Evolutionary conservation across 305 asterid species (phyloP), one percentile per base, ranked within the genome.

Genomic region (Solanum hybrid): DNA sequence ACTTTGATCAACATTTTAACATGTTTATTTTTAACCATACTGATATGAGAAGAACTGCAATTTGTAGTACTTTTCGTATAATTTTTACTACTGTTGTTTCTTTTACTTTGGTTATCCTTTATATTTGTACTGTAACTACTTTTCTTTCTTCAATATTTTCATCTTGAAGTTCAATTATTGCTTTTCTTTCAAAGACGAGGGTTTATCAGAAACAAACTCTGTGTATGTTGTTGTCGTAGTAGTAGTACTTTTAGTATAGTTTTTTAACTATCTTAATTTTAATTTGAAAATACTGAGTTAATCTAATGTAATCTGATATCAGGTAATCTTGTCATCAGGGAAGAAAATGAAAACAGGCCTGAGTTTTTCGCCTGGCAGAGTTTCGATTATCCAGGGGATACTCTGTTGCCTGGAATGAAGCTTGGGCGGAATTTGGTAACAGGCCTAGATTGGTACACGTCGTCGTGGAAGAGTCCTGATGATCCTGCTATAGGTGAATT

Each of bases 391-490:
- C 94, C 93, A 15, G 66, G 91, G 11, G 88, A 90, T 42, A 92
- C 94, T 9, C 77, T 72, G 17, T 64, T 91, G 29, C 93, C 93
- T 7, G 92, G 92, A 14, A 91, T 91, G 94, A 90, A 89, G 75
- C 17, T 89, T 1, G 91, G 92, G 3, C 8, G 80, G 73, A 89
- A 89, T 27, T 88, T 88, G 4, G 72, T 3, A 1, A 90, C 91
- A 0, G 89, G 90, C 31, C 37, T 42, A 11, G 88, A 36, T 64
- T 36, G 81, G 88, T n/a, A 14, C 81, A 0, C 0, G 0, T 64
- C 79, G 2, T 87, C 93, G 2, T 91, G 92, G 92, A 90, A 85
- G 71, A 87, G 75, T 56, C 10, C 45, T 0, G 89, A 88, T 2
- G 92, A 93, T 90, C 94, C 94, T 86, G 81, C 89, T 19, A 81